Base-by-base conservation (phyloP, 1,139 yeast species). In the Yamadazyma dushanensis region DNA sequence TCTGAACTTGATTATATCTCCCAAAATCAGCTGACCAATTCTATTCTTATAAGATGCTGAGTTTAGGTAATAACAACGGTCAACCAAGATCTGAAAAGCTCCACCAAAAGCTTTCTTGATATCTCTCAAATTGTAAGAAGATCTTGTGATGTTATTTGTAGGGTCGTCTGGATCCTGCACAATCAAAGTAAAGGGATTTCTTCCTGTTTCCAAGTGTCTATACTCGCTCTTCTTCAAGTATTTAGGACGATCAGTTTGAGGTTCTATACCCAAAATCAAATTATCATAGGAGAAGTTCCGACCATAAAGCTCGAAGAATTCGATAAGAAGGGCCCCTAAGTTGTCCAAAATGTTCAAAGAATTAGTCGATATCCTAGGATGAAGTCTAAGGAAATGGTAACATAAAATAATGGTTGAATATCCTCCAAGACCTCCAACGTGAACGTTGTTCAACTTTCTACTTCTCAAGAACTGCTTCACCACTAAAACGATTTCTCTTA, bases 401-500 rank as follows among this genome's bases (percentile, higher is more conserved):
- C 88, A 89, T 53, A 92, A 61, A 50, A 96, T 89, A 29, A 90
- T 88, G 16, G 90, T 87, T 7, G 97, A 81, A 55, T 85, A 92
- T 0, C 98, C 98, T 20, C 99, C 98, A 14, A 94, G 66, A 0
- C 98, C 98, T 39, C 99, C 99, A 16, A 83, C 83, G 53, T 86
- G 95, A n/a, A 92, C 98, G 50, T 88, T 86, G 53, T 92, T 90
- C 42, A 92, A 66, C 44, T 76, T 78, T 49, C 97, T 70, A 3
- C 89, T 80, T 27, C 90, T 71, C 38, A 94, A 68, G 52, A 90
- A 92, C 53, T 89, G 97, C 57, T 94, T 92, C 11, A 92, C 76
- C 3, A 89, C 80, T 37, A 92, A 68, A 0, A 87, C 96, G 40
- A 94, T 62, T 53, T 90, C 96, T 43, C 97, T 67, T 37, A 92